These are phyloP conservation scores for Crithidia bombi DNA, from an alignment of 208 protist species.

Conservation along the genomic window DNA sequence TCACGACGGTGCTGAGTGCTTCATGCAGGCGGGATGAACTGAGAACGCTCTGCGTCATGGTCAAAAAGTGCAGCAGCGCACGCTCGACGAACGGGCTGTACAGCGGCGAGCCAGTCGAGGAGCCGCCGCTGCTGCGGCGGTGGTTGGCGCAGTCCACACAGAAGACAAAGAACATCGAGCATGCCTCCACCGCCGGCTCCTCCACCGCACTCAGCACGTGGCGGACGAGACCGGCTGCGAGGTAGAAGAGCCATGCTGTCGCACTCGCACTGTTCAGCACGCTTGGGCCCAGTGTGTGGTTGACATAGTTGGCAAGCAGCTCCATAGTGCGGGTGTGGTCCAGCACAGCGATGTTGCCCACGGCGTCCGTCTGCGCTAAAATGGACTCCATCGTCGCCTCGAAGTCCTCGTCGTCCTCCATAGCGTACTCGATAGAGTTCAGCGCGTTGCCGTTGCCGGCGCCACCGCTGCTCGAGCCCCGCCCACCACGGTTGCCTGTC, in stretches of 20 bases:
- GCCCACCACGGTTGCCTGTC: conserved; percentile 3
- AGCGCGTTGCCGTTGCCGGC: conserved; percentile 1
- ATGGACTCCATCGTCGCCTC: conserved; percentile 60
- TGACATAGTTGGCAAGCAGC: conserved; percentile 56
- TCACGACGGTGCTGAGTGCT: conserved; percentile 54
- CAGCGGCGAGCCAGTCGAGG: conserved; percentile 17
- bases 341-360: conserved; percentile 53
- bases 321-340: conserved; percentile 50
- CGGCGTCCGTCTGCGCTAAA: conserved; percentile 55
- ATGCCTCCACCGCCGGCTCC: conserved; percentile 42
- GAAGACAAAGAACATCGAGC: conserved; percentile 68
- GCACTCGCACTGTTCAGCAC: conserved; percentile 62
- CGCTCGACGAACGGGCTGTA: conserved; percentile 72
- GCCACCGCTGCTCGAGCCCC: not conserved
- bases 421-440: conserved; percentile 29
- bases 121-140: conserved; percentile 30
- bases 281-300: conserved; percentile 48
- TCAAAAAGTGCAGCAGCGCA: conserved; percentile 73
- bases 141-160: conserved; percentile 73
- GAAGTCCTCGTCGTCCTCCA: conserved; percentile 45
- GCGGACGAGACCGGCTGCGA: conserved; percentile 60
- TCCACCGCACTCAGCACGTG: conserved; percentile 60
- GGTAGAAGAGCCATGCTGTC: conserved; percentile 84
- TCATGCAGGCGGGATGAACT: conserved; percentile 49
- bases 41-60: conserved; percentile 67